Evolutionary conservation across 495 filamentous ascomycete species (phyloP).

Genomic region (Hypomontagnella monticulosa): DNA sequence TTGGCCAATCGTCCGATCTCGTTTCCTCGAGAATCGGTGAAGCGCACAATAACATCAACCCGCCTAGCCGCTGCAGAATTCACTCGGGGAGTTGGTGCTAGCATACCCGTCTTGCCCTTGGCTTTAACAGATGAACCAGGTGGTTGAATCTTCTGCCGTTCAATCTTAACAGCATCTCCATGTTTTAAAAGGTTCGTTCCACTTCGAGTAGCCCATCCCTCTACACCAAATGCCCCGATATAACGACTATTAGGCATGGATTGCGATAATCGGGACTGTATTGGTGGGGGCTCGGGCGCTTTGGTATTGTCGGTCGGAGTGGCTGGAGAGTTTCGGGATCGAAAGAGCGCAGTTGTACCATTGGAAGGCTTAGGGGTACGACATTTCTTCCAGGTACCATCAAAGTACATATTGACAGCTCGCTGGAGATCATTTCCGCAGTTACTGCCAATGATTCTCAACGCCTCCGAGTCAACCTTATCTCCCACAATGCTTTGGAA

Average conservation of each 20-base stretch:
- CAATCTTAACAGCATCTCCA: slow-evolving; percentile 82
- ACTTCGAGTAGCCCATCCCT: slow-evolving; percentile 91
- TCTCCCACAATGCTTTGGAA: slow-evolving; percentile 79
- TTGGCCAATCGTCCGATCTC: slow-evolving; percentile 91
- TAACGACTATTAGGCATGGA: slow-evolving; percentile 75
- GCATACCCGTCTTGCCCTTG: slow-evolving; percentile 51
- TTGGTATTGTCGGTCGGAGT: slow-evolving; percentile 21
- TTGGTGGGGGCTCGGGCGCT: slow-evolving; percentile 5
- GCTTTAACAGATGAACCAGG: slow-evolving; percentile 63
- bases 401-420: slow-evolving; percentile 88
- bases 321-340: slow-evolving; percentile 1
- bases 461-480: slow-evolving; percentile 60
- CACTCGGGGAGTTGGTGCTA: slow-evolving; percentile 44
- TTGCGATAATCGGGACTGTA: slow-evolving; percentile 19
- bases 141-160: slow-evolving; percentile 78
- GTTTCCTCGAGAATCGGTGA: slow-evolving; percentile 80
- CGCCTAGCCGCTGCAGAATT: slow-evolving; percentile 62
- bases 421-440: slow-evolving; percentile 70
- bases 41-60: slow-evolving; percentile 90
- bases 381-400: slow-evolving; percentile 85
- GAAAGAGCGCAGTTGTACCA: slow-evolving; percentile 16
- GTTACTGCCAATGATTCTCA: slow-evolving; percentile 64
- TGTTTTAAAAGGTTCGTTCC: slow-evolving; percentile 77
- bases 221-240: slow-evolving; percentile 90
- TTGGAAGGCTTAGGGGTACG: slow-evolving; percentile 19